These are phyloP conservation scores for Eremomyces bilateralis DNA, from an alignment of 495 filamentous ascomycete species.

Conservation along the genomic window DNA sequence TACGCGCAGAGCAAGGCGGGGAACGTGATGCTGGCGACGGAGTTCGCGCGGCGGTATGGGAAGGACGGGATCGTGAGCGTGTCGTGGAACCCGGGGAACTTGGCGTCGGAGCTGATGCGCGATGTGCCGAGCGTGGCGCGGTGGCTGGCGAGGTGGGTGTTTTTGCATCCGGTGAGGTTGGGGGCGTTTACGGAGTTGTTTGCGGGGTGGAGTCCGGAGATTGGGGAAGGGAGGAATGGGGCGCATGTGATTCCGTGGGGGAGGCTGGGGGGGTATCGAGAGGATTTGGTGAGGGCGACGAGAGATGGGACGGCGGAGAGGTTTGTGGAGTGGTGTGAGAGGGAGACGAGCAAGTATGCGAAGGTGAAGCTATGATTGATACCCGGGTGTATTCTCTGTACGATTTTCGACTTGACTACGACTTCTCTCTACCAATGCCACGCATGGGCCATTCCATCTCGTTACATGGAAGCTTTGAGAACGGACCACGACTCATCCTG, in stretches of 20 bases:
- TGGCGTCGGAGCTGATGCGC: constrained; percentile 17
- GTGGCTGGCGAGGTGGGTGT: constrained; percentile 3
- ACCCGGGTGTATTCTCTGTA: too few species aligned
- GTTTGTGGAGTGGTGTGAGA: constrained; percentile 19
- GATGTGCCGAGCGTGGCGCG: constrained; percentile 4
- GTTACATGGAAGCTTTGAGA: constrained; percentile 12
- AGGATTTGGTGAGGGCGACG: too few species aligned
- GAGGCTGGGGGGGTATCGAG: constrained; percentile 7
- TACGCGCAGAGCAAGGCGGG: constrained; percentile 25
- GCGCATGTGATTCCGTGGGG: constrained; percentile 12
- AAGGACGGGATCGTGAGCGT: constrained; percentile 16
- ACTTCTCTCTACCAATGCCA: too few species aligned
- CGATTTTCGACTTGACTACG: too few species aligned
- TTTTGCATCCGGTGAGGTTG: constrained; percentile 6
- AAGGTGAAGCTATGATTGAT: too few species aligned
- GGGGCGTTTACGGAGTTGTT: constrained; percentile 18
- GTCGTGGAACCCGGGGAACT: constrained; percentile 19
- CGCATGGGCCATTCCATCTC: too few species aligned
- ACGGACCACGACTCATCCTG: constrained; percentile 12
- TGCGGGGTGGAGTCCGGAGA: constrained; percentile 11
- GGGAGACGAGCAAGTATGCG: constrained; percentile 9
- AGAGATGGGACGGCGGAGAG: constrained; percentile 12
- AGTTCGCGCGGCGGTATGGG: constrained; percentile 17
- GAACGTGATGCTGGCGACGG: constrained; percentile 20
- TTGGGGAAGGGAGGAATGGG: constrained; percentile 11